Conservation (phyloP, 371 early-diverging fungal species). For the Mortierella sp. region DNA sequence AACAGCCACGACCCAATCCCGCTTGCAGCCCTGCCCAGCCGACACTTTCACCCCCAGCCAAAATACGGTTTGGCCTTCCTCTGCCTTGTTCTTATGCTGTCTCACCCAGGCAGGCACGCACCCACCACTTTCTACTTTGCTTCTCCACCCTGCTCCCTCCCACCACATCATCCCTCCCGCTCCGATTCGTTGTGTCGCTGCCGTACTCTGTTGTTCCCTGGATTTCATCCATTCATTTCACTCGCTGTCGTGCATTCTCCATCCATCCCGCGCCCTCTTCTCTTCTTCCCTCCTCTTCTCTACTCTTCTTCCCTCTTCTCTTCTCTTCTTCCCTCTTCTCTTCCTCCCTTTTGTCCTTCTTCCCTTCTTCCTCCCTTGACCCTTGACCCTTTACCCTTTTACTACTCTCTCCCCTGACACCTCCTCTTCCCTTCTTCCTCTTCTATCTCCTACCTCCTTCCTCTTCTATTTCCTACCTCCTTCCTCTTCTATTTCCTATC, state of each 20-base stretch:
- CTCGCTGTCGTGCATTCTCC: too few relatives aligned
- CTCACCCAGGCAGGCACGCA: neutral
- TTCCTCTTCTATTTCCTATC: neutral
- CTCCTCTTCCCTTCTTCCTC: neutral
- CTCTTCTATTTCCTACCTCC: neutral
- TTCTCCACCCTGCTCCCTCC: neutral
- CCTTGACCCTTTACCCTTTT: too few relatives aligned
- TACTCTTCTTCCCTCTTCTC: neutral
- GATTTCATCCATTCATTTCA: neutral
- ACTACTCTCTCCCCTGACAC: neutral
- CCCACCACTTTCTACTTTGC: neutral
- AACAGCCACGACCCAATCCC: too few relatives aligned
- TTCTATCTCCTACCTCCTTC: neutral
- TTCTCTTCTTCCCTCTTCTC: neutral
- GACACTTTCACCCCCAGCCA: neutral
- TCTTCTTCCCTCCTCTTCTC: neutral
- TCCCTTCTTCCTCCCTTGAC: neutral
- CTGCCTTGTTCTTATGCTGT: neutral
- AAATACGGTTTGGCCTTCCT: neutral
- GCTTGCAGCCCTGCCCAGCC: neutral
- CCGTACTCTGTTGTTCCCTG: conserved; percentile 5
- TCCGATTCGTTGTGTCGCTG: conserved; percentile 8
- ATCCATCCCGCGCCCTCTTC: neutral
- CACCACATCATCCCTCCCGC: neutral
- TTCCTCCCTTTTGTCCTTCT: neutral